These are phyloP conservation scores for Wallacemonas collosoma DNA, from an alignment of 208 protist species.

Conservation along the genomic window DNA sequence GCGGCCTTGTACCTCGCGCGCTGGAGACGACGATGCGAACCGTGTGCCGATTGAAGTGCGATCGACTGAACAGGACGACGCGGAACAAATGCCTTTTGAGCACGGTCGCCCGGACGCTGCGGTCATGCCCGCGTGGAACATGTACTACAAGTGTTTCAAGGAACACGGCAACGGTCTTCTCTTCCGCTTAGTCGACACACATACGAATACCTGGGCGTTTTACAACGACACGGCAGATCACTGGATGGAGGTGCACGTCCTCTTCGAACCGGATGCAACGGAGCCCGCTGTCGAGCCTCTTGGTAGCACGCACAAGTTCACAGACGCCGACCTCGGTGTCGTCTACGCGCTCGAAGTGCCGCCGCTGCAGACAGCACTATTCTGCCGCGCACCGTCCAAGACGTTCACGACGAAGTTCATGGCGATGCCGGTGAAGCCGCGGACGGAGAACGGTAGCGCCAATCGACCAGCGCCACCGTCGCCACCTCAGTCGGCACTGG, in stretches of 20 bases:
- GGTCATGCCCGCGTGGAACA: slow-evolving; percentile 40
- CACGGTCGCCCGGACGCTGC: slow-evolving; percentile 45
- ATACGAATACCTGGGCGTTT: slow-evolving; percentile 60
- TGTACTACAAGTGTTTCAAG: slow-evolving; percentile 80
- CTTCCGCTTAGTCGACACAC: slow-evolving; percentile 65
- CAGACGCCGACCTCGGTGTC: slow-evolving; percentile 45
- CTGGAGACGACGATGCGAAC: no score
- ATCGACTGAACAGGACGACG: not conserved
- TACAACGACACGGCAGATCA: slow-evolving; percentile 79
- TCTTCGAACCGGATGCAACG: slow-evolving; percentile 35
- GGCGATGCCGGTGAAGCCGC: slow-evolving; percentile 27
- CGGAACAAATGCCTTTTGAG: slow-evolving; percentile 37
- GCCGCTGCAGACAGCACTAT: slow-evolving; percentile 60
- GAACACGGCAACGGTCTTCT: slow-evolving; percentile 76
- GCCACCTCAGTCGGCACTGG: no score
- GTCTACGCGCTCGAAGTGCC: slow-evolving; percentile 51
- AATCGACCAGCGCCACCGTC: not conserved
- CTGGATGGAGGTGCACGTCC: slow-evolving; percentile 48
- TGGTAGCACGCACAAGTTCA: slow-evolving; percentile 32
- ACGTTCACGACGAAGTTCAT: slow-evolving; percentile 74
- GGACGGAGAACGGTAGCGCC: not conserved
- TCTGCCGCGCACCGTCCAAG: slow-evolving; percentile 58
- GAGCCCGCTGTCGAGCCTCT: slow-evolving; percentile 37
- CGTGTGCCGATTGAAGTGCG: not conserved
- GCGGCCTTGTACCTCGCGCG: not conserved